phyloP scores from a whole-genome alignment of 1,284 basidiomycete species.

The Ustilago xerochloae region DNA sequence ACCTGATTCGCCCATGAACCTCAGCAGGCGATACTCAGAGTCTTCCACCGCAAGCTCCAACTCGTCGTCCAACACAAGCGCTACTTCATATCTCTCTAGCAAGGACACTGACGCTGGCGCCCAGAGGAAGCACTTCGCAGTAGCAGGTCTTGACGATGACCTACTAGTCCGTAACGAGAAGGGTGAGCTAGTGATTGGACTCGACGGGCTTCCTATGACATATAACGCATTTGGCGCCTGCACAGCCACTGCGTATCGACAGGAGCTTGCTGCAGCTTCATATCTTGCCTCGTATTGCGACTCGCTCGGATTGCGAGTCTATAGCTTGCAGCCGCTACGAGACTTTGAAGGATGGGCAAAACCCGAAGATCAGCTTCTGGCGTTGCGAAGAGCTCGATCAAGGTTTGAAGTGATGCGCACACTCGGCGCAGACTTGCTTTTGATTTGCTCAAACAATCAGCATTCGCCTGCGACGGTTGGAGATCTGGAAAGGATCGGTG shows the following conservation, averaged over 20 bases:
- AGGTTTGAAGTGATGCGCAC: constrained; percentile 58
- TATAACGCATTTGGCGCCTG: constrained; percentile 53
- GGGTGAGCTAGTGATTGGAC: constrained; percentile 73
- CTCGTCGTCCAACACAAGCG: constrained; percentile 14
- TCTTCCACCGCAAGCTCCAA: constrained; percentile 8
- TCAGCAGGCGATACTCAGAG: constrained; percentile 15
- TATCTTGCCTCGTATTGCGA: constrained; percentile 56
- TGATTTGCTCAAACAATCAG: constrained; percentile 61
- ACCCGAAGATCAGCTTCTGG: constrained; percentile 27
- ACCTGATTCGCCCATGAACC: constrained; percentile 45
- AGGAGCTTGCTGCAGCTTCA: constrained; percentile 58
- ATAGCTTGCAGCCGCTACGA: constrained; percentile 68
- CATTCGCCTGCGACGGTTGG: constrained; percentile 54
- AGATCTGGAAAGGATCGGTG: constrained; percentile 51
- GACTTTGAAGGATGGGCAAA: constrained; percentile 66
- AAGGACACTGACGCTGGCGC: background rate
- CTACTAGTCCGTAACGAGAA: constrained; percentile 72
- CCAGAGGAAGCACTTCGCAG: constrained; percentile 1
- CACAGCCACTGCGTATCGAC: constrained; percentile 30
- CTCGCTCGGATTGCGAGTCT: constrained; percentile 57
- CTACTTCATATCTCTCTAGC: constrained; percentile 37
- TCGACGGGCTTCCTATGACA: constrained; percentile 41
- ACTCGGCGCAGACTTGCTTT: constrained; percentile 55
- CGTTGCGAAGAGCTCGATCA: constrained; percentile 30
- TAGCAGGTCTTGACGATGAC: constrained; percentile 29